Conservation (phyloP, 176 grass and related monocot species). For the Triticum timopheevii region DNA sequence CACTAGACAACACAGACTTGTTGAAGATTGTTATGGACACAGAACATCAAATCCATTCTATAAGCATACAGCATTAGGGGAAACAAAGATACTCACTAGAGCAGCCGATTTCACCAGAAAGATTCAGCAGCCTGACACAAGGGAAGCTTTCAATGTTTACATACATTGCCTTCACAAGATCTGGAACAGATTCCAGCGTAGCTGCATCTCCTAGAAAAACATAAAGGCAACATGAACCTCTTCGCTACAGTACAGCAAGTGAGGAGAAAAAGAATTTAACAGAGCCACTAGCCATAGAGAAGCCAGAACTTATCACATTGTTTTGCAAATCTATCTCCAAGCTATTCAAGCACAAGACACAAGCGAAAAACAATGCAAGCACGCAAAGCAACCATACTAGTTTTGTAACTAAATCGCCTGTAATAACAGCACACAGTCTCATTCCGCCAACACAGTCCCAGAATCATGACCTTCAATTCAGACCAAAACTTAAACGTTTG, state of each 20-base stretch:
- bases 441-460: neutral
- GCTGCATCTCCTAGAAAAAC: constrained; percentile 48
- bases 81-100: constrained; percentile 71
- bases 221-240: neutral
- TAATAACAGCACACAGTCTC: neutral
- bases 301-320: neutral
- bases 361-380: neutral
- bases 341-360: neutral
- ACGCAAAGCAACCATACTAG: neutral
- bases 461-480: neutral
- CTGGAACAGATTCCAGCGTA: constrained; percentile 83
- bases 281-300: neutral
- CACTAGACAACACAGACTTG: neutral
- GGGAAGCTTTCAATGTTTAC: constrained; percentile 79
- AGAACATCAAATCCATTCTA: neutral
- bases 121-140: constrained; percentile 90
- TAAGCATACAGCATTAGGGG: constrained; percentile 5
- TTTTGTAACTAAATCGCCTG: neutral
- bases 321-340: neutral
- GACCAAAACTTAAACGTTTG: neutral
- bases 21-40: constrained; percentile 9
- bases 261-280: neutral
- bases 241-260: neutral
- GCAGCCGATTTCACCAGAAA: constrained; percentile 90
- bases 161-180: constrained; percentile 95